A percentile compares a stretch with the other conserved stretches of the same genome.
Conservation (phyloP, 1,284 basidiomycete genomes). For the Chiua sp. region DNA sequence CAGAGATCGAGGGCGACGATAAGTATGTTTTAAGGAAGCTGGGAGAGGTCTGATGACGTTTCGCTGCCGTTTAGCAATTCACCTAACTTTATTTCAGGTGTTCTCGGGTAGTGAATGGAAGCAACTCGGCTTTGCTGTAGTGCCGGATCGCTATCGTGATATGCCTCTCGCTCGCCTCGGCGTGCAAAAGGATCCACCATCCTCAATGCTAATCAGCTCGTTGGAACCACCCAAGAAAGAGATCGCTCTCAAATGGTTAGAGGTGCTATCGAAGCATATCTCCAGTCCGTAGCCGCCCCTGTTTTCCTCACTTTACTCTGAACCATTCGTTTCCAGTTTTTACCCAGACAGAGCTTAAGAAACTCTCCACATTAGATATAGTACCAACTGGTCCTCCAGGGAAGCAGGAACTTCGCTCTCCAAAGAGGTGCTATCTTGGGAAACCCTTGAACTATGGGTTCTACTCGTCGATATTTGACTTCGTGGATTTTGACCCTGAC, state of each 20-base stretch:
- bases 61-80: not conserved
- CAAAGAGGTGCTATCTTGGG: not conserved
- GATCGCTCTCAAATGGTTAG: constrained; percentile 72
- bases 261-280: constrained; percentile 3
- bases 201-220: constrained; percentile 57
- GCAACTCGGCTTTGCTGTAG: constrained; percentile 73
- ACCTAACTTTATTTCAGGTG: constrained; percentile 49
- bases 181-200: constrained; percentile 73
- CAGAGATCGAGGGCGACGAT: constrained; percentile 21
- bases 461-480: not conserved
- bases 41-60: constrained; percentile 58
- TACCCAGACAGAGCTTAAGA: not conserved
- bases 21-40: constrained; percentile 45
- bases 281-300: not conserved
- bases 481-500: not conserved
- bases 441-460: not conserved
- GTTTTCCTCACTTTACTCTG: not conserved
- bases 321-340: not conserved
- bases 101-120: constrained; percentile 75
- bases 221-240: constrained; percentile 62
- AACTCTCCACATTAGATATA: not conserved
- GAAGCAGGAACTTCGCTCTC: not conserved
- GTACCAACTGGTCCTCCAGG: not conserved
- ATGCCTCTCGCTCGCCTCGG: constrained; percentile 67
- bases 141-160: constrained; percentile 54